phyloP scores from a whole-genome alignment of 352 stramenopile species.

The Phytopythium vexans region DNA sequence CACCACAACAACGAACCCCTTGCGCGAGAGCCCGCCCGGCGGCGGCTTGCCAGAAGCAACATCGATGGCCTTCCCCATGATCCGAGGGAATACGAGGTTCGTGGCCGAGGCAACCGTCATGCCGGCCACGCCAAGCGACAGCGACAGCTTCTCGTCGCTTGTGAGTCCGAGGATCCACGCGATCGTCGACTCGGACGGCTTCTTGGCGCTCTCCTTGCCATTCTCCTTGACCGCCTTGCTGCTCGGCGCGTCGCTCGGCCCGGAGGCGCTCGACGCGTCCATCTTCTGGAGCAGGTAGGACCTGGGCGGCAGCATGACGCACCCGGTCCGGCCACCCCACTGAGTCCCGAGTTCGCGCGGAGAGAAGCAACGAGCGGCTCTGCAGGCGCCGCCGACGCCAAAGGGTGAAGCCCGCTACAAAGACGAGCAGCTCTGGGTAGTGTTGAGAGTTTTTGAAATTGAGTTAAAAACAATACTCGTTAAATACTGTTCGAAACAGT shows the following conservation, averaged over 20 bases:
- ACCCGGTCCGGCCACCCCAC: no score
- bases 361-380: no score
- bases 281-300: conserved; percentile 74
- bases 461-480: no score
- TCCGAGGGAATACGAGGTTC: conserved; percentile 87
- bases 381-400: no score
- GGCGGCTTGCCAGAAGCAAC: conserved; percentile 74
- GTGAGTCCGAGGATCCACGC: conserved; percentile 68
- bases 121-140: conserved; percentile 68
- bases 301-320: conserved; percentile 63
- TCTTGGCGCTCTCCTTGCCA: no score
- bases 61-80: conserved; percentile 89
- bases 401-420: no score
- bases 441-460: no score
- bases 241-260: conserved; percentile 10
- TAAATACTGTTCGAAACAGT: no score
- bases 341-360: no score
- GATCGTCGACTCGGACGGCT: no score
- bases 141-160: conserved; percentile 60
- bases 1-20: conserved; percentile 84
- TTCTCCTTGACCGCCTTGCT: conserved; percentile 3
- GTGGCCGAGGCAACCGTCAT: conserved; percentile 85
- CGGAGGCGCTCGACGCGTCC: conserved; percentile 34
- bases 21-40: conserved; percentile 68
- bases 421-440: no score